Evolutionary conservation across 2,329 filamentous ascomycete species (phyloP).

Genomic region (Niveomyces coronatus): DNA sequence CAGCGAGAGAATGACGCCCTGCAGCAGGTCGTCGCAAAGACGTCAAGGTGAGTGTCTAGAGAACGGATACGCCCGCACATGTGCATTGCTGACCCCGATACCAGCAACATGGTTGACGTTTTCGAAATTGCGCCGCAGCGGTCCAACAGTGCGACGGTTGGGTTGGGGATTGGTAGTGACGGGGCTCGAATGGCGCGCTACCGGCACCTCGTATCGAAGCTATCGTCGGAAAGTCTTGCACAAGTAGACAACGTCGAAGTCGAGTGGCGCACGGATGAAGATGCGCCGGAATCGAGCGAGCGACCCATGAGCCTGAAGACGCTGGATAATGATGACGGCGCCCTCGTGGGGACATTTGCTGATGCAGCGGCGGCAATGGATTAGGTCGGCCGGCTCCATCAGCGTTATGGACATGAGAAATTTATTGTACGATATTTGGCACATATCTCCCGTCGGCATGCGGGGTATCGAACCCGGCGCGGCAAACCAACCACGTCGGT

Average conservation of each 20-base stretch:
- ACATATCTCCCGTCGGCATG: conserved; percentile 8
- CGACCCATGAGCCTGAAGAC: conserved; percentile 23
- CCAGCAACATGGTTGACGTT: conserved; percentile 56
- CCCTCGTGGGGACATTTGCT: conserved; percentile 50
- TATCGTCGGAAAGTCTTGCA: conserved; percentile 36
- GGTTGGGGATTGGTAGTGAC: conserved; percentile 42
- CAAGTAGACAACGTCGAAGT: conserved; percentile 34
- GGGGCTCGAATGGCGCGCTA: conserved; percentile 48
- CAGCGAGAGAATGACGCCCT: conserved; percentile 55
- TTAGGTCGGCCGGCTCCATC: no score
- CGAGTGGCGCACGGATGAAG: conserved; percentile 47
- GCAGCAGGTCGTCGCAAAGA: conserved; percentile 52
- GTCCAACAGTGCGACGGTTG: conserved; percentile 23
- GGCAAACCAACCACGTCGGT: neutral
- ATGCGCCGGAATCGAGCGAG: conserved; percentile 33
- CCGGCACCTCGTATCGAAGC: conserved; percentile 50
- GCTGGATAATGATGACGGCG: conserved; percentile 24
- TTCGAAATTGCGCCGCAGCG: conserved; percentile 53
- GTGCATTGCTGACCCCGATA: neutral
- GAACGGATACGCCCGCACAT: neutral
- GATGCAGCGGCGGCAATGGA: conserved; percentile 46
- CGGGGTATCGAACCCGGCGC: neutral
- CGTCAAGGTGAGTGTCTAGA: conserved; percentile 44
- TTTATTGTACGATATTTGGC: no score
- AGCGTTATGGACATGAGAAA: no score